Evolutionary conservation across 257 asterid genomes (phyloP).

Genomic region (Solanum virginianum): DNA sequence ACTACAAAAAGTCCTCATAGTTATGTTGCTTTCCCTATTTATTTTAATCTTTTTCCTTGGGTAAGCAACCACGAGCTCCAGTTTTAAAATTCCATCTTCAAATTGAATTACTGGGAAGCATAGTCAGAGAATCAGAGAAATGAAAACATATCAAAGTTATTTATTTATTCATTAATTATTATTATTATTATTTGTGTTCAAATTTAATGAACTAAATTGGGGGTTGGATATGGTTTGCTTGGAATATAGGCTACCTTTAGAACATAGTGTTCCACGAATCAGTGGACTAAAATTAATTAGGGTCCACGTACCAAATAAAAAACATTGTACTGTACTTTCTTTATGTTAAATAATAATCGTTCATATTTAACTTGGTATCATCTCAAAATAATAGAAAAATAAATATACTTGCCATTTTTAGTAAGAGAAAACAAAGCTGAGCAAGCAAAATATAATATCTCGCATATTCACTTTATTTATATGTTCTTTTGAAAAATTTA

Average conservation of each 20-base stretch:
- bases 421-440: background rate
- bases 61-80: background rate
- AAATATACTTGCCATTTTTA: background rate
- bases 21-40: background rate
- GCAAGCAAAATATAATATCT: background rate
- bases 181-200: background rate
- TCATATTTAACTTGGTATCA: too few species aligned
- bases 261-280: background rate
- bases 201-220: background rate
- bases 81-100: background rate
- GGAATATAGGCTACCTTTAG: background rate
- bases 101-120: background rate
- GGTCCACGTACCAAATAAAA: background rate
- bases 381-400: too few species aligned
- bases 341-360: too few species aligned
- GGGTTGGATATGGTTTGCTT: background rate
- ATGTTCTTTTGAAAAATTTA: too few species aligned
- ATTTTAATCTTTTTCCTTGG: background rate
- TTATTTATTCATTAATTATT: too few species aligned
- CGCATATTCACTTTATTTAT: too few species aligned
- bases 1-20: background rate
- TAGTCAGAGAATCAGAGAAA: background rate
- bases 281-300: background rate
- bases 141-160: background rate
- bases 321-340: background rate